Evolutionary conservation across 768 basidiomycete species (phyloP).

Genomic region (Epithele typhae): DNA sequence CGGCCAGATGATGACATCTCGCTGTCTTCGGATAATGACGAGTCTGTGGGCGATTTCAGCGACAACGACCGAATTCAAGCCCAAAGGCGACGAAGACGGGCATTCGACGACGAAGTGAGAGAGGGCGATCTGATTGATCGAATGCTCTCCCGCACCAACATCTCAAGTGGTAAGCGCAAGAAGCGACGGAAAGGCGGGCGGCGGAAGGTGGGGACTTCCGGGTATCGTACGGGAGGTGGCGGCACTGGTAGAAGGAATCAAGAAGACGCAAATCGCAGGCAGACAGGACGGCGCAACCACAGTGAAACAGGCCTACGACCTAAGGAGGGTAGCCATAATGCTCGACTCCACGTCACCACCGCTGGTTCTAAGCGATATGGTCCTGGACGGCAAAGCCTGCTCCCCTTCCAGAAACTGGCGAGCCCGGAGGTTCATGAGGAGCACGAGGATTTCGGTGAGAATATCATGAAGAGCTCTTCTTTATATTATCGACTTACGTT

Average conservation of each 20-base stretch:
- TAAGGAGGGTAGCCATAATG: not conserved
- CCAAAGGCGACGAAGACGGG: slow-evolving; percentile 7
- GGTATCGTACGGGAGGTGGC: not conserved
- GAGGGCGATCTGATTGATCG: slow-evolving; percentile 59
- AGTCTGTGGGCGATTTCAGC: not conserved
- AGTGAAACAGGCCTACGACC: not conserved
- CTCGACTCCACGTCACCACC: slow-evolving; percentile 26
- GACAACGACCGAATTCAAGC: slow-evolving; percentile 1
- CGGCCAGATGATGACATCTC: not conserved
- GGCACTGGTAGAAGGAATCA: not conserved
- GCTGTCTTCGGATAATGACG: not conserved
- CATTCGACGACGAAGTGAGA: slow-evolving; percentile 27
- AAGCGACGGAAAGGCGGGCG: slow-evolving; percentile 13
- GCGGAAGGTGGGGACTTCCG: slow-evolving; percentile 8
- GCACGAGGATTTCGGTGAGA: not conserved
- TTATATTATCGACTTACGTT: not conserved
- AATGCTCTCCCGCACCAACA: slow-evolving; percentile 52
- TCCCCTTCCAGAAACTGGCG: slow-evolving; percentile 13
- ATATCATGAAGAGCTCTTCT: not conserved
- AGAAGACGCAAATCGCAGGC: not conserved
- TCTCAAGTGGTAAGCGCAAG: slow-evolving; percentile 2
- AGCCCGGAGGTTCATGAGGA: not conserved
- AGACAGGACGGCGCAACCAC: slow-evolving; percentile 10
- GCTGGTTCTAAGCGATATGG: slow-evolving; percentile 18
- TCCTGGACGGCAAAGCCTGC: slow-evolving; percentile 13